Evolutionary conservation across 176 grass and related monocot genomes (phyloP), one percentile per base, ranked within the genome.

Genomic region (Thalia dealbata): DNA sequence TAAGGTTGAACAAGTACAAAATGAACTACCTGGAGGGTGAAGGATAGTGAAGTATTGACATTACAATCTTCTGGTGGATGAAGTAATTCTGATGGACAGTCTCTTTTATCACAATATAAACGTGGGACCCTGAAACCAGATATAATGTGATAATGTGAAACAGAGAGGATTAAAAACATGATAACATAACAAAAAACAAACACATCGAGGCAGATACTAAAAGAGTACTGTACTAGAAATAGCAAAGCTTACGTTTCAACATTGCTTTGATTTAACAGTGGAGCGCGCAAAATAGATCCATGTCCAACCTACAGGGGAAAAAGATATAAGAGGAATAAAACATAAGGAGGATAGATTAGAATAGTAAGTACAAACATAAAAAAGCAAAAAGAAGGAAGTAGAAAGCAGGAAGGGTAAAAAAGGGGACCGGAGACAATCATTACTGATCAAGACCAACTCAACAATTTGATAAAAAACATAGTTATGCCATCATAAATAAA

Each of bases 11-110:
- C n/a, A 69, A 22, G n/a, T 29, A 25, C 23, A 72, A 52, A 64
- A 81, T 22, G 52, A 38, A 44, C 22, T 71, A 88, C 95, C 95
- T 99, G 95, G 75, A 99, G 85, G 56, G 95, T 99, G 89, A 99
- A 99, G 73, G 95, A 81, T 50, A 99, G 76, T 51, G 95, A 99
- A 59, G 95, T 81, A 82, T 99, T 99, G 72, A 99, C 87, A 83
- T 99, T 99, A 78, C 95, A 99, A 91, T 99, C 90, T 83, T 99
- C 95, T 10, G 95, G 95, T 85, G 95, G 95, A 79, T 99, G 88
- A 75, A 95, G 82, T 64, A 91, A 91, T 85, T 99, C 95, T 38
- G 74, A 67, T 72, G 90, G 95, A 78, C 95, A 99, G 55, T 66
- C 82, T 75, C 85, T 77, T 38, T 81, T 76, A 82, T 86, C 90